These are phyloP conservation scores for Aspergillus melleus DNA, from an alignment of 2,329 filamentous ascomycete genomes.

Conservation along the genomic window DNA sequence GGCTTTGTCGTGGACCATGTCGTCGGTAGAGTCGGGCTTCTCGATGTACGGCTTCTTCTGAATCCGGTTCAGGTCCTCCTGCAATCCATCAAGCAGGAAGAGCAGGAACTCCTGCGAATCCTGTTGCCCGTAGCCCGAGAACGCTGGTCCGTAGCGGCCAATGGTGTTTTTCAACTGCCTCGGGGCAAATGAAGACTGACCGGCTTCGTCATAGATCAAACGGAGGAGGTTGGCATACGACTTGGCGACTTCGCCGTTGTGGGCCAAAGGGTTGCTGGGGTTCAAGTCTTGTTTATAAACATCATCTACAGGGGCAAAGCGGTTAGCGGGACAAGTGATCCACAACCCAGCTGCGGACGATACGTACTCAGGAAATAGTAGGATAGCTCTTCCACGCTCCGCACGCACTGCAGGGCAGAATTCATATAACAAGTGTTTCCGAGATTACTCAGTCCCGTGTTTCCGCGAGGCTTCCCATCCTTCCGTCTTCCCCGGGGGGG, in stretches of 20 bases:
- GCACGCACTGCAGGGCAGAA: conserved; percentile 89
- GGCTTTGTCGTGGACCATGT: conserved; percentile 80
- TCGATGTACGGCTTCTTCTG: conserved; percentile 96
- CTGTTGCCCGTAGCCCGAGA: conserved; percentile 93
- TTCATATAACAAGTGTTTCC: conserved; percentile 99
- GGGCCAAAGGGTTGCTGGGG: conserved; percentile 77
- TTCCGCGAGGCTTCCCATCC: conserved; percentile 70
- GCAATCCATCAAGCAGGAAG: conserved; percentile 88
- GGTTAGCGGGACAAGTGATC: background rate
- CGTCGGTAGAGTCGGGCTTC: conserved; percentile 96
- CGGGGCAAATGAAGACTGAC: conserved; percentile 70
- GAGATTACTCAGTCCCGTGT: conserved; percentile 81
- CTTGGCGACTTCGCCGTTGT: conserved; percentile 82
- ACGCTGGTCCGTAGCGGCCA: conserved; percentile 77
- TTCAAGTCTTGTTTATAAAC: conserved; percentile 82
- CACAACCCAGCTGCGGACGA: background rate
- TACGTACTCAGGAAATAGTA: conserved; percentile 73
- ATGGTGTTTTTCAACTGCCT: conserved; percentile 79
- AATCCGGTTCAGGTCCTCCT: conserved; percentile 92
- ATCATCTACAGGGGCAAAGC: conserved; percentile 44
- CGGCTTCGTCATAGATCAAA: conserved; percentile 72
- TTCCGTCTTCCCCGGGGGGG: conserved; percentile 70
- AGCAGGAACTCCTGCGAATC: conserved; percentile 97
- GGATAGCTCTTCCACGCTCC: conserved; percentile 89
- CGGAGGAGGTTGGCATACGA: conserved; percentile 75